Conservation (phyloP, 306 rosid genomes). For the Oxytropis ochrocephala region DNA sequence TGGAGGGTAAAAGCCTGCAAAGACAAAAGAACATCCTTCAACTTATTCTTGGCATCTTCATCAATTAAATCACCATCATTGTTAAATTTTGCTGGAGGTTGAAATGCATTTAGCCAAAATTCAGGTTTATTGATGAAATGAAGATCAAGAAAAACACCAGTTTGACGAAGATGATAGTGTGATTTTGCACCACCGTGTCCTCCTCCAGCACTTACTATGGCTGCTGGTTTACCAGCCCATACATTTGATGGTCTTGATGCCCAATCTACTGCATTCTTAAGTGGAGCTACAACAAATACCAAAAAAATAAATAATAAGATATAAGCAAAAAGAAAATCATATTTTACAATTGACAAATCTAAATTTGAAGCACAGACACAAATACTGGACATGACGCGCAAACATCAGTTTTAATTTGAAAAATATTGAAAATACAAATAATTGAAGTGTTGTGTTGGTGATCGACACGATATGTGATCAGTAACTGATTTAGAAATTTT, state of each 20-base stretch:
- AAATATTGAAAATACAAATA: too few species aligned
- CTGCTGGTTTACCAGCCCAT: constrained; percentile 80
- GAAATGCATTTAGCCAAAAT: constrained; percentile 53
- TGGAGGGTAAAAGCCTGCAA: constrained; percentile 42
- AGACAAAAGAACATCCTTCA: constrained; percentile 51
- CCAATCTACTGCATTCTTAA: constrained; percentile 36
- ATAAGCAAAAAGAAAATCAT: too few species aligned
- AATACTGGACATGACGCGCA: too few species aligned
- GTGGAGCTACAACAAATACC: constrained; percentile 20
- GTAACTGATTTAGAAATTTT: too few species aligned
- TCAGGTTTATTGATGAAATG: constrained; percentile 96
- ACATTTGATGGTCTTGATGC: constrained; percentile 61
- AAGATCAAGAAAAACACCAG: constrained; percentile 72
- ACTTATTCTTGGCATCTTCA: constrained; percentile 28
- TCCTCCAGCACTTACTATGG: constrained; percentile 85
- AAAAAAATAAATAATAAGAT: too few species aligned
- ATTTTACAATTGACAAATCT: too few species aligned
- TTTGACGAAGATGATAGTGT: constrained; percentile 86
- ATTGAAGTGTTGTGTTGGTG: too few species aligned
- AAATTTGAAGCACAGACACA: too few species aligned
- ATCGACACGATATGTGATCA: too few species aligned
- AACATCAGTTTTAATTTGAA: too few species aligned
- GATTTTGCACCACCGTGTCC: constrained; percentile 59
- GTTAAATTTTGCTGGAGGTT: constrained; percentile 71
- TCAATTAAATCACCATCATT: constrained; percentile 64